phyloP scores from a whole-genome alignment of 2,329 filamentous ascomycete species.

The Septoria petroselini region DNA sequence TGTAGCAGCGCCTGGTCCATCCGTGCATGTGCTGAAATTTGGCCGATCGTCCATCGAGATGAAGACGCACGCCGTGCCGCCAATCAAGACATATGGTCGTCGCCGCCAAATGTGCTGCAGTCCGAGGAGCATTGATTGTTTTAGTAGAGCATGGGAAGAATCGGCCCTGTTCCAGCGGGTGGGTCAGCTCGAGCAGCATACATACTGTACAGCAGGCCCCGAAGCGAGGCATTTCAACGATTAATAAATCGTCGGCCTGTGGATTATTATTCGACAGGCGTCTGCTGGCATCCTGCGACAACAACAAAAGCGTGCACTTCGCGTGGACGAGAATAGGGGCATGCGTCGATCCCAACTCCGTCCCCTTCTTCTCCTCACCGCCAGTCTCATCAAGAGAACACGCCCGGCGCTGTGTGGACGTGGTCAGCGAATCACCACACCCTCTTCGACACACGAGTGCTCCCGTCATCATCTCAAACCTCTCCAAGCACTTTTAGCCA shows the following conservation, averaged over 20 bases:
- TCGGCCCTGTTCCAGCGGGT: background rate
- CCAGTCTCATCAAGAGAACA: too few species aligned
- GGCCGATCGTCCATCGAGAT: conserved; percentile 8
- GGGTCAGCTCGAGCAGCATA: background rate
- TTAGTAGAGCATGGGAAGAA: too few species aligned
- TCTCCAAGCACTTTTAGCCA: too few species aligned
- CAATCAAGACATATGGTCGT: background rate
- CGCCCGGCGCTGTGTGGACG: background rate
- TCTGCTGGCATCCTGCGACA: background rate
- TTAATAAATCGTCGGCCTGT: background rate
- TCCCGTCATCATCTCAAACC: background rate
- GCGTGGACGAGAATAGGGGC: background rate
- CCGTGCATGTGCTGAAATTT: conserved; percentile 1
- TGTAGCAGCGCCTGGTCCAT: background rate
- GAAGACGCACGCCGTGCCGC: conserved; percentile 5
- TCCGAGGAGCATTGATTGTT: too few species aligned
- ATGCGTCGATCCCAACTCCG: background rate
- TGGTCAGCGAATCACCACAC: conserved; percentile 8
- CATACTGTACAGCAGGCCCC: too few species aligned
- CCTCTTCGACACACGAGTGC: background rate
- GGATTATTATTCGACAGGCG: background rate
- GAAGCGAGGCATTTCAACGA: background rate
- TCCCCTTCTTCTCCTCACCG: background rate
- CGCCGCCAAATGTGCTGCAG: too few species aligned
- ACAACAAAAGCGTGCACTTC: background rate